Evolutionary conservation across 768 basidiomycete genomes (phyloP), one percentile per base, ranked within the genome.

Genomic region (Leccinum subgranulosum): DNA sequence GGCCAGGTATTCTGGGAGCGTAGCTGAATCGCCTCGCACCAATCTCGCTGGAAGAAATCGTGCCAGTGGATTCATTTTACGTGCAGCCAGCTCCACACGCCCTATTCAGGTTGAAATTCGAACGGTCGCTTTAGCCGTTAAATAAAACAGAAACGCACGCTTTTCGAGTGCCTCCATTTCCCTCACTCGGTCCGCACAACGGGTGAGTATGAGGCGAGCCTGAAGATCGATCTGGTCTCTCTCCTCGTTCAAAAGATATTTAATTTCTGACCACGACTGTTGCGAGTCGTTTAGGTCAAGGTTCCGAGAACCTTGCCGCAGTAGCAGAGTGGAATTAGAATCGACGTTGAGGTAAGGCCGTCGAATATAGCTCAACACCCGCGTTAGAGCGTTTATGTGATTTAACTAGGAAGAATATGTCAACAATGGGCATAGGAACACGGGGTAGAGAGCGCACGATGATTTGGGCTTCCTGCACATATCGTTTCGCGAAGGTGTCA

Each of bases 141-240:
- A 64, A 58, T 15, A 57, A 34, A 57, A 59, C 56, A 54, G 56
- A 52, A 60, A 66, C 89, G 69, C 75, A 98, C 96, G 84, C 73
- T 90, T 88, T 77, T 98, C 97, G 27, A 92, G 74, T 41, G 79
- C 78, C 70, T 98, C 97, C 82, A 99, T 85, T 71, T 88, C 84
- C 64, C 85, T 87, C 8, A 98, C 88, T 63, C 91, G 79, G 61
- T 95, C 90, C 31, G 92, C 85, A 75, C 94, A 97, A 53, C 87
- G 83, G 51, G 86, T 82, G 50, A 98, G 77, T 54, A 97, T 88
- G 65, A 93, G 81, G 62, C 90, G 87, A 31, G 92, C 89, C 69
- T 96, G 90, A 59, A 94, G 75, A 79, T 99, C 97, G 53, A 99
- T 91, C 75, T 97, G 93, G 74, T 98, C 95, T 59, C 95, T 81